Base-by-base conservation (phyloP, 805 yeast genomes). In the Lipomyces chichibuensis region DNA sequence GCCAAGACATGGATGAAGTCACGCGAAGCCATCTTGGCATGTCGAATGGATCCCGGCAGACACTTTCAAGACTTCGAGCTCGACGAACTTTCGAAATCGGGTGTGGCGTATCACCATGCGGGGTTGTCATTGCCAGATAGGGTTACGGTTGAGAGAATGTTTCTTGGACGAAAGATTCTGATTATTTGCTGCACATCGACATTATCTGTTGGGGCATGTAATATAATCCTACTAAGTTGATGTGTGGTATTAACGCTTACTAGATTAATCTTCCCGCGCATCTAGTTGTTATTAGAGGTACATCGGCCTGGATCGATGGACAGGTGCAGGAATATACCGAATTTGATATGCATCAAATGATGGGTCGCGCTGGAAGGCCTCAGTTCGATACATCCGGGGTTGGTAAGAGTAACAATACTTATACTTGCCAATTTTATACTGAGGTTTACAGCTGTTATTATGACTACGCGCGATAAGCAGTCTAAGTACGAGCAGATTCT, bases 331-430 rank as follows among this genome's bases (percentile, higher is more conserved):
- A 87, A 65, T 86, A 86, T 73, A 80, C 86, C 1, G 85, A 84
- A 57, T 75, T 85, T 29, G 89, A 86, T 65, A 76, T 86, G 37
- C 74, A 84, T 54, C 89, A 87, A 70, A 87, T 87, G 90, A 82
- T 87, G 74, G 89, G 89, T 2, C 79, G 89, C 71, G 89, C 89
- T 2, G 89, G 90, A 2, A 60, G 88, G 59, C 88, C 88, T 0
- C 86, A 84, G 39, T 85, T 80, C 73, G 88, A 85, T 71, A 79
- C 78, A 2, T 80, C 80, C 52, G 84, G 84, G 1, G 83, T 81
- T 1, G 77, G 78, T 58, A 84, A 13, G 66, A 63, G 5, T 25
- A n/a, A 20, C 33, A 17, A 29, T 13, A 29, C 8, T 49, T 14
- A 51, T 20, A 13, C 46, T 17, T 17, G 14, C 56, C 33, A 51